Conservation (phyloP, 2,329 filamentous ascomycete genomes). For the Albifimbria verrucaria region DNA sequence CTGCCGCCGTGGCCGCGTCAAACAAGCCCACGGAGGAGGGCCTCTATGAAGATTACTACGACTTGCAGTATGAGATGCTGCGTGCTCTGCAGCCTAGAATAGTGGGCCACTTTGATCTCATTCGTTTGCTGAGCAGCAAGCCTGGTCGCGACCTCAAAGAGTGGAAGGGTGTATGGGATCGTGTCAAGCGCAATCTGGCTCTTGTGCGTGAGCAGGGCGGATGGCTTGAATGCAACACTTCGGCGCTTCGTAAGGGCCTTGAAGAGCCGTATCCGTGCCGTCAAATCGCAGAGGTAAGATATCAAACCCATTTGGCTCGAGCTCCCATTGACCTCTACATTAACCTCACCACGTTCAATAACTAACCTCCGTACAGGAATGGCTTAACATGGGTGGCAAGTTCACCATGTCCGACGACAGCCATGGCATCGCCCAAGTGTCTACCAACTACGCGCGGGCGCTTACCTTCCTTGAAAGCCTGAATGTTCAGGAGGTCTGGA, state of each 20-base stretch:
- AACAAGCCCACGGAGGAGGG: slow-evolving; percentile 56
- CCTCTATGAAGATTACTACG: slow-evolving; percentile 84
- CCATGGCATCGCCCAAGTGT: slow-evolving; percentile 82
- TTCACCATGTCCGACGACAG: slow-evolving; percentile 96
- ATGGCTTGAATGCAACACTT: slow-evolving; percentile 85
- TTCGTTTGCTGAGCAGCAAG: slow-evolving; percentile 73
- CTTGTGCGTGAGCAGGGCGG: slow-evolving; percentile 71
- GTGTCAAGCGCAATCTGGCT: slow-evolving; percentile 69
- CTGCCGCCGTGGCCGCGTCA: slow-evolving; percentile 34
- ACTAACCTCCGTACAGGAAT: slow-evolving; percentile 49
- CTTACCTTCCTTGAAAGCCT: slow-evolving; percentile 67
- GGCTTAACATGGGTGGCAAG: slow-evolving; percentile 67
- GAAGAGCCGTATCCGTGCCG: slow-evolving; percentile 83
- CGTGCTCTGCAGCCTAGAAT: slow-evolving; percentile 66
- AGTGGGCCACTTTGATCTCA: slow-evolving; percentile 92
- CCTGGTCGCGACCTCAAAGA: slow-evolving; percentile 58
- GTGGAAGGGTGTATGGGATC: slow-evolving; percentile 68
- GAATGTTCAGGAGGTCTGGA: slow-evolving; percentile 63
- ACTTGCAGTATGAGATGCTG: slow-evolving; percentile 82
- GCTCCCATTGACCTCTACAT: no score
- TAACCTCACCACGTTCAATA: not conserved
- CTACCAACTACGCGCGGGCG: slow-evolving; percentile 73
- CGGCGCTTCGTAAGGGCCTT: slow-evolving; percentile 84
- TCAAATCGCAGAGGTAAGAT: slow-evolving; percentile 71
- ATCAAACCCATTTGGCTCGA: no score